phyloP scores from a whole-genome alignment of 352 stramenopile species.

The Pythium aristosporum region DNA sequence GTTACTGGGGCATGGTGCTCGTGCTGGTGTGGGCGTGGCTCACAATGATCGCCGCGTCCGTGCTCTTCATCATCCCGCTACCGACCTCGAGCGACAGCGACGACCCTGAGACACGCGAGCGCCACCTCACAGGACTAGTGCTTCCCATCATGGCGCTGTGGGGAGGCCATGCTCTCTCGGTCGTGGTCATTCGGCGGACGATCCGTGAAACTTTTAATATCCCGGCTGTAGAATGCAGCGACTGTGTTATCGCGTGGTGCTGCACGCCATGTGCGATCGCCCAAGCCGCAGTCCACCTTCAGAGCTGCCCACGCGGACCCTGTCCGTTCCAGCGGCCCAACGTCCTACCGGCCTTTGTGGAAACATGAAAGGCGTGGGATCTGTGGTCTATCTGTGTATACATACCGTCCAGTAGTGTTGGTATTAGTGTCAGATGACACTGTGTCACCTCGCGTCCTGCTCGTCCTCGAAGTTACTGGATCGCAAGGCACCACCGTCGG shows the following conservation, averaged over 20 bases:
- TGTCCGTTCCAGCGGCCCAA: slow-evolving; percentile 4
- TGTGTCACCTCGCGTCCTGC: too few relatives aligned
- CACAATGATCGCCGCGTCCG: background rate
- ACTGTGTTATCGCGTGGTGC: slow-evolving; percentile 5
- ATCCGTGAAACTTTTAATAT: slow-evolving; percentile 11
- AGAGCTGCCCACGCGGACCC: slow-evolving; percentile 7
- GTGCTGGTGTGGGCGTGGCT: slow-evolving; percentile 8
- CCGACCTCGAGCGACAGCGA: background rate
- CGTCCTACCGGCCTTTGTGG: background rate
- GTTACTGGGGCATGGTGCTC: slow-evolving; percentile 9
- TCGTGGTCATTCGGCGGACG: background rate
- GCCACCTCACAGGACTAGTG: slow-evolving; percentile 1
- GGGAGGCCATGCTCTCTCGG: background rate
- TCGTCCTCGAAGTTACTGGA: too few relatives aligned
- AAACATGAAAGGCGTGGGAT: background rate
- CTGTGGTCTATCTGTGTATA: background rate
- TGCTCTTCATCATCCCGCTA: slow-evolving; percentile 1
- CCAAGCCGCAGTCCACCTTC: slow-evolving; percentile 9
- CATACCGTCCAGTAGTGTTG: background rate
- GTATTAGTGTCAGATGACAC: too few relatives aligned
- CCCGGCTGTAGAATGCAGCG: background rate
- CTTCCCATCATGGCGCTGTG: background rate
- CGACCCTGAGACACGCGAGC: background rate
- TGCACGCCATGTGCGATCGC: slow-evolving; percentile 12
- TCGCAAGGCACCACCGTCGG: too few relatives aligned